Evolutionary conservation across 2,329 filamentous ascomycete genomes (phyloP), one percentile per base, ranked within the genome.

Genomic region (Ophioceras dolichostomum): DNA sequence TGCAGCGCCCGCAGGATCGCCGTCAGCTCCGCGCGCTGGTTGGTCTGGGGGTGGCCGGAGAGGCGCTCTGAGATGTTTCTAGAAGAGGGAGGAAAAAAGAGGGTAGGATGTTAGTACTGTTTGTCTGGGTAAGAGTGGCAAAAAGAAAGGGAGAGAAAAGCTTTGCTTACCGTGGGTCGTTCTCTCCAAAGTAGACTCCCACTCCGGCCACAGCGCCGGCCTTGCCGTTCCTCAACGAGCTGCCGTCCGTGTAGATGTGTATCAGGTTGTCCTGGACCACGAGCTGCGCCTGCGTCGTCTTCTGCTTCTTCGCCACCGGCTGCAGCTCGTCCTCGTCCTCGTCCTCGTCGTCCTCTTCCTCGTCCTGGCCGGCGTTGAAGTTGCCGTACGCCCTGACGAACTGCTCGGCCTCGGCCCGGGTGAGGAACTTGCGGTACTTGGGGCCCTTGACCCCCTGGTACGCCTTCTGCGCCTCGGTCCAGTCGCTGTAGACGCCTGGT

Each of bases 21-120:
- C 18, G 83, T 88, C 41, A 98, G 67, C 61, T 98, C 91, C n/a
- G 89, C 91, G 3, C 91, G 83, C 57, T 96, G 86, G 55, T 98
- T 98, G 1, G 91, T 96, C 59, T 96, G 91, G 9, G 69, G 67
- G 13, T 70, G 65, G 36, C 86, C 86, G 36, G 68, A 60, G 3
- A 95, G 71, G 4, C 78, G 76, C 58, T 93, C 87, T 10, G 83
- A 84, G 18, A 94, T 55, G 52, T 79, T 79, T 45, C 67, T 70
- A 38, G 4, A 34, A 10, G 19, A 5, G 17, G 18, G 6, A 18
- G 14, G 14, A n/a, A n/a, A n/a, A n/a, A n/a, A n/a, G n/a, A n/a
- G n/a, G 42, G 52, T 41, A 54, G 43, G 34, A 41, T 14, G 24
- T 19, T 14, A 20, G 17, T 18, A 17, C 10, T 9, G 6, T 32